These are phyloP conservation scores for Serendipita sp. DNA, from an alignment of 768 basidiomycete genomes.

Conservation along the genomic window DNA sequence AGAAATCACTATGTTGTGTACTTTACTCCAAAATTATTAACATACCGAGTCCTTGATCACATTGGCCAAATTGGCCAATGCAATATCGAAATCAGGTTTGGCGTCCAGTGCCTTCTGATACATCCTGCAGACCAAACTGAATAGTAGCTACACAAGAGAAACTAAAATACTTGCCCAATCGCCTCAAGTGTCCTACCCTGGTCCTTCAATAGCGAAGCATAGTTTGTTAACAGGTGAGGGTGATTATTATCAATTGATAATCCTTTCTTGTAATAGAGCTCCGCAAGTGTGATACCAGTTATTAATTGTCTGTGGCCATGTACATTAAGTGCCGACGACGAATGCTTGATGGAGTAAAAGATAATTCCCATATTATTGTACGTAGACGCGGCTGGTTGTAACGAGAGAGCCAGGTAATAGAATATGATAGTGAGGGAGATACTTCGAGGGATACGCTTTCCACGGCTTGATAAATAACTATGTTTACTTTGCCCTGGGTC, in stretches of 20 bases:
- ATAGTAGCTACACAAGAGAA: background rate
- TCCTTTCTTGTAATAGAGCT: conserved; percentile 30
- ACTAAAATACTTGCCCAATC: conserved; percentile 21
- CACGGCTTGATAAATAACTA: conserved; percentile 16
- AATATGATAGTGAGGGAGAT: conserved; percentile 27
- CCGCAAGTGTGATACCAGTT: conserved; percentile 24
- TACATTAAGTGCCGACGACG: conserved; percentile 12
- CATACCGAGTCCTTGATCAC: conserved; percentile 32
- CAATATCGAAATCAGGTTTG: conserved; percentile 34
- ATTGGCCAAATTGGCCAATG: conserved; percentile 36
- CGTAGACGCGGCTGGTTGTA: conserved; percentile 29
- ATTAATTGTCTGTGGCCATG: conserved; percentile 12
- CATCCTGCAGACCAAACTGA: conserved; percentile 15
- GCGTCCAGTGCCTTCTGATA: conserved; percentile 25
- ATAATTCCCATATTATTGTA: conserved; percentile 37
- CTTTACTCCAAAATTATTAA: background rate
- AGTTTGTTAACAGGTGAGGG: conserved; percentile 34
- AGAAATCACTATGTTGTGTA: background rate
- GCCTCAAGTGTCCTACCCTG: conserved; percentile 27
- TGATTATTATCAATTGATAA: conserved; percentile 29
- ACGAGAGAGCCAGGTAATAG: conserved; percentile 31
- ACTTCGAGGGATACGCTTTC: conserved; percentile 19
- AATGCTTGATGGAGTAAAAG: conserved; percentile 22
- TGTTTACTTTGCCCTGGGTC: conserved; percentile 12
- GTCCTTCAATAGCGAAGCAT: conserved; percentile 35